Conservation (phyloP, 2,329 filamentous ascomycete genomes). For the Pseudopyrenochaeta lycopersici region DNA sequence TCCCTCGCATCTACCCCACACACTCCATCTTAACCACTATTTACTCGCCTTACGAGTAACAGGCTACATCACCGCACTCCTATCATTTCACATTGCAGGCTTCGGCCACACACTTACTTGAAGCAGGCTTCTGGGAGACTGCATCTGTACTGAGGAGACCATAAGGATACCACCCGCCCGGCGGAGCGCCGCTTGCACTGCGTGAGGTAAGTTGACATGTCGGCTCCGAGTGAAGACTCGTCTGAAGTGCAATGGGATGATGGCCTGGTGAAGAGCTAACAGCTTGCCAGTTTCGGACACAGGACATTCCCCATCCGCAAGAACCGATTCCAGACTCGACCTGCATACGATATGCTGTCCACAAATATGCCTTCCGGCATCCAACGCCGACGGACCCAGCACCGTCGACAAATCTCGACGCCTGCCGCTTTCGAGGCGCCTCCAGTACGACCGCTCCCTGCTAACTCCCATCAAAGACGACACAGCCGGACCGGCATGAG, state of each 20-base stretch:
- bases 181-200: conserved; percentile 82
- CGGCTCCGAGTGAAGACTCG: background rate
- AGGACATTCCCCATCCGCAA: conserved; percentile 46
- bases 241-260: background rate
- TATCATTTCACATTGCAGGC: conserved; percentile 28
- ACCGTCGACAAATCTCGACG: conserved; percentile 89
- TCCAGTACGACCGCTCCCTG: conserved; percentile 73
- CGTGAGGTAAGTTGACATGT: conserved; percentile 70
- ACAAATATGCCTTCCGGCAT: conserved; percentile 73
- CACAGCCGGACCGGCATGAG: conserved; percentile 83
- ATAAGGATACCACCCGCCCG: conserved; percentile 67
- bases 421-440: conserved; percentile 79
- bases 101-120: conserved; percentile 48
- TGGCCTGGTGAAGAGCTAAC: conserved; percentile 32
- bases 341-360: conserved; percentile 82
- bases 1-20: conserved; percentile 33
- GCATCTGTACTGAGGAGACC: conserved; percentile 54
- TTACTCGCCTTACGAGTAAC: conserved; percentile 14
- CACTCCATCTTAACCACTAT: conserved; percentile 28
- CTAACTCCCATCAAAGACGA: conserved; percentile 61
- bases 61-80: conserved; percentile 13
- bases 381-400: conserved; percentile 76
- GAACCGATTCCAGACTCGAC: conserved; percentile 69
- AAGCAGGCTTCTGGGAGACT: conserved; percentile 50
- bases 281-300: conserved; percentile 48